A percentile compares a stretch with the other conserved stretches of the same genome.
phyloP scores from a whole-genome alignment of 306 rosid genomes.

The Acacia melanoxylon region DNA sequence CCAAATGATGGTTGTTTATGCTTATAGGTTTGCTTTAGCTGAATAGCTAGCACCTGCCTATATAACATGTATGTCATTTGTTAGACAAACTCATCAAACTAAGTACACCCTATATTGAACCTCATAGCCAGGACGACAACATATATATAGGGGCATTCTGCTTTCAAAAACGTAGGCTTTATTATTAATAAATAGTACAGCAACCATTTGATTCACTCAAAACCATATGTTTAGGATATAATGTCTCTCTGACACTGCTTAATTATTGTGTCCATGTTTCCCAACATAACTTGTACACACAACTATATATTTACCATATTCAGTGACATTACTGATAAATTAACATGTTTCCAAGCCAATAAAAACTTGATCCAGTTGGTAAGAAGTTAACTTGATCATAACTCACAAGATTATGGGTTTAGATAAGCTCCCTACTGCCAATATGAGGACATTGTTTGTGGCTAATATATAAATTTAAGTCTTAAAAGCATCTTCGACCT shows the following conservation, averaged over 20 bases:
- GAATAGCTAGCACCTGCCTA: not conserved
- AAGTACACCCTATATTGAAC: not conserved
- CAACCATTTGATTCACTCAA: not conserved
- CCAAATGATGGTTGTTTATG: slow-evolving; percentile 49
- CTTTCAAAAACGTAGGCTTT: not conserved
- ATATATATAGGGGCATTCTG: not conserved
- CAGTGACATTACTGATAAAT: no score
- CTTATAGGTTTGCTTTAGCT: slow-evolving; percentile 25
- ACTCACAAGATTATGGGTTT: no score
- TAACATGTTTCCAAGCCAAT: no score
- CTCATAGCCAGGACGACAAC: not conserved
- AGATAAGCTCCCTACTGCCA: no score
- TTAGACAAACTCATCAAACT: not conserved
- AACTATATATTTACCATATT: no score
- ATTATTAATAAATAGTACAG: not conserved
- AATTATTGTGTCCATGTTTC: slow-evolving; percentile 23
- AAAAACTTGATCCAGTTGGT: no score
- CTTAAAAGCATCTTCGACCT: no score
- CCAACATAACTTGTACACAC: not conserved
- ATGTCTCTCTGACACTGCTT: not conserved
- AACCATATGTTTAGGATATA: not conserved
- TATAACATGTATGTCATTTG: not conserved
- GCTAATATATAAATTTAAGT: no score
- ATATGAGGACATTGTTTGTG: no score
- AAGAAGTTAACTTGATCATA: no score